Percentiles rank a stretch among this genome's conserved stretches.
phyloP scores from a whole-genome alignment of 495 filamentous ascomycete species.

The Hypoxylon fragiforme region DNA sequence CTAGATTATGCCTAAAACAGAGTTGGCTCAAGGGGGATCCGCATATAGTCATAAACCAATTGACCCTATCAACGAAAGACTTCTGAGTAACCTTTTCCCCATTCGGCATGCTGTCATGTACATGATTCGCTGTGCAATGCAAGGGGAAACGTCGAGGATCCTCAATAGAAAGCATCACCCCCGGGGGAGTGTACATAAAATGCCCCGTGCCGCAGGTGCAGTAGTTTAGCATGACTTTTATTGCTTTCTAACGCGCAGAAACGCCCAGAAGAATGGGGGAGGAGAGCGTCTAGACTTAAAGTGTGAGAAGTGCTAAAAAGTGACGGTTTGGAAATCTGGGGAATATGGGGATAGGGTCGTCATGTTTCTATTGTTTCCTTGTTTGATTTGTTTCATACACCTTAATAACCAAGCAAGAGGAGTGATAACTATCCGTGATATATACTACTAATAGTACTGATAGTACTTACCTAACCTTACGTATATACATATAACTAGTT shows the following conservation, averaged over 20 bases:
- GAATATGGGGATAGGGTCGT: background rate
- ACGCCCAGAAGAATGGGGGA: background rate
- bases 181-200: slow-evolving; percentile 12
- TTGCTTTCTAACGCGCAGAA: background rate
- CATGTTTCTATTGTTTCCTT: background rate
- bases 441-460: too few species aligned
- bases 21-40: background rate
- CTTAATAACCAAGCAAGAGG: background rate
- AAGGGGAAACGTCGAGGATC: slow-evolving; percentile 4
- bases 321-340: too few species aligned
- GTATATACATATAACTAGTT: too few species aligned
- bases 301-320: too few species aligned
- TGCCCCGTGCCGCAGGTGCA: slow-evolving; percentile 15
- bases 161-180: slow-evolving; percentile 16
- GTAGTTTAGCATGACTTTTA: background rate
- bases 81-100: slow-evolving; percentile 12
- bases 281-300: background rate
- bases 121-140: slow-evolving; percentile 27
- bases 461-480: too few species aligned
- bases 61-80: slow-evolving; percentile 10
- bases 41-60: too few species aligned
- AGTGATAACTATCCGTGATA: too few species aligned
- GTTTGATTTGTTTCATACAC: background rate
- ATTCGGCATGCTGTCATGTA: slow-evolving; percentile 21
- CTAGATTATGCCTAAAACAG: slow-evolving; percentile 15